These are phyloP conservation scores for Arthrobotrys iridis DNA, from an alignment of 2,329 filamentous ascomycete genomes.

Conservation along the genomic window DNA sequence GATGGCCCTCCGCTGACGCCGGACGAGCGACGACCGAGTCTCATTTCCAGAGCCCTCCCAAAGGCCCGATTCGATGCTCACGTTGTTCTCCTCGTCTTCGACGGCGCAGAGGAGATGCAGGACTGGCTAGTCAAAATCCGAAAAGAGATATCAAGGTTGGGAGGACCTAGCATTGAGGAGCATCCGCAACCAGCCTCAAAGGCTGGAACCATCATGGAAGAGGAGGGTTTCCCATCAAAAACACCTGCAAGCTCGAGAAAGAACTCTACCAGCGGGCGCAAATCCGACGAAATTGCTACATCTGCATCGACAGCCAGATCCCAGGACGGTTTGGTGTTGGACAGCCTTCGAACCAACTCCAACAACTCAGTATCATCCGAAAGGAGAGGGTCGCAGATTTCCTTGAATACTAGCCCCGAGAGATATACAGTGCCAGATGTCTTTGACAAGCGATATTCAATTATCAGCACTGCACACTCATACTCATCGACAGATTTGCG, in stretches of 20 bases:
- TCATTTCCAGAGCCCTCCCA: conserved; percentile 32
- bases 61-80: conserved; percentile 49
- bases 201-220: conserved; percentile 38
- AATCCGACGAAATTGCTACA: conserved; percentile 48
- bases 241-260: conserved; percentile 47
- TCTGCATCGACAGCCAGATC: conserved; percentile 47
- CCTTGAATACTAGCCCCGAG: conserved; percentile 49
- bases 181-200: conserved; percentile 35
- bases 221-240: conserved; percentile 27
- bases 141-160: conserved; percentile 44
- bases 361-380: conserved; percentile 30
- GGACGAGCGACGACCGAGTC: conserved; percentile 47
- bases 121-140: conserved; percentile 48
- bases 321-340: conserved; percentile 45
- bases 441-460: conserved; percentile 30
- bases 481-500: conserved; percentile 44
- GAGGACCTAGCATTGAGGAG: conserved; percentile 39
- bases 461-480: conserved; percentile 38
- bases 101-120: conserved; percentile 53
- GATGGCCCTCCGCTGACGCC: conserved; percentile 37
- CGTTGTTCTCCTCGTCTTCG: conserved; percentile 45
- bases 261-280: conserved; percentile 36
- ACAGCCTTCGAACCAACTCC: conserved; percentile 46
- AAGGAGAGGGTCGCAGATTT: conserved; percentile 41
- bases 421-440: conserved; percentile 31